Base-by-base conservation (phyloP, 345 rosid species). In the Adansonia digitata region DNA sequence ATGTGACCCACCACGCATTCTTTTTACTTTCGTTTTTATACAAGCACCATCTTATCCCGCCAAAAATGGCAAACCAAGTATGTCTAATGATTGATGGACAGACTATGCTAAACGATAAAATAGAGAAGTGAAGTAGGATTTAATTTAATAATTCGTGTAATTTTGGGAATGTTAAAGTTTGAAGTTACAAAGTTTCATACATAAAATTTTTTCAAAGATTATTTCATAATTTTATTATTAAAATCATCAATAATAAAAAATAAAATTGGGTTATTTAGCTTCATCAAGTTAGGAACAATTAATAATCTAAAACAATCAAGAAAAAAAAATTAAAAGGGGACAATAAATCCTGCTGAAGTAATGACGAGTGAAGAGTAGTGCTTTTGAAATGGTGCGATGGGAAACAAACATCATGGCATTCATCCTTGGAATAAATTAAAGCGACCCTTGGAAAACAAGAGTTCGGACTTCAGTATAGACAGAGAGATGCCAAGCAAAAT, bases 401-500 rank as follows among this genome's bases (percentile, higher is more conserved):
- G 53, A 68, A 68, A 12, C 69, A 29, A 63, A 65, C 76, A 56
- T 71, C 69, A 79, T 65, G 55, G 11, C 13, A 49, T 35, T 39
- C 71, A 24, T 75, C 62, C 31, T 40, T 26, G 4, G 31, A 6
- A 53, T 35, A 35, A 53, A 55, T 34, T 5, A 55, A 37, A 71
- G 49, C 17, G 46, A 71, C 11, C 34, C 53, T 22, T 55, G 64
- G 26, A 39, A 40, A 64, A 64, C 24, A 64, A 56, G 61, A 56
- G 34, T 56, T 56, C 61, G 24, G 31, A 26, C 17, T 56, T 24
- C n/a, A n/a, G n/a, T n/a, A n/a, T n/a, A n/a, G 61, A 56, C 61
- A 56, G 61, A 56, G 61, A 24, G 34, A 56, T 56, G 31, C 14
- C 31, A 56, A 10, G 34, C 34, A 26, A n/a, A n/a, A 56, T 56